Evolutionary conservation across 257 asterid genomes (phyloP).

Genomic region (Parsonsia alboflavescens): DNA sequence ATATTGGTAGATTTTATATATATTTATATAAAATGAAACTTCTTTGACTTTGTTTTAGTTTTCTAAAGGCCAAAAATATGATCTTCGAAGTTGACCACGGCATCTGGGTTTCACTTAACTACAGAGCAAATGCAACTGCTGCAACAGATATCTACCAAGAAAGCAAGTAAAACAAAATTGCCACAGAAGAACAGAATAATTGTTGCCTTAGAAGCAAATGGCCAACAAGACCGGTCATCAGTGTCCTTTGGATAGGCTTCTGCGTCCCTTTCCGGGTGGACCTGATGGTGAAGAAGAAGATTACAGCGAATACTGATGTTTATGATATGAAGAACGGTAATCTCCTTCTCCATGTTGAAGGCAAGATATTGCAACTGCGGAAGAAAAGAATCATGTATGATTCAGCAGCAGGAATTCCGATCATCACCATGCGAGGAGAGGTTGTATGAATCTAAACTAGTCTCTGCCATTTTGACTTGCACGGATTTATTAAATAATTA

Average conservation of each 20-base stretch:
- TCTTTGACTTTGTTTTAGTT: not conserved
- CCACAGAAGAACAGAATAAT: too few species aligned
- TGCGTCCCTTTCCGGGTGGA: slow-evolving; percentile 30
- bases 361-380: slow-evolving; percentile 33
- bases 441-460: too few species aligned
- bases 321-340: slow-evolving; percentile 23
- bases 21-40: not conserved
- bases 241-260: not conserved
- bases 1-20: too few species aligned
- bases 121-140: too few species aligned
- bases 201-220: too few species aligned
- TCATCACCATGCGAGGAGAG: slow-evolving; percentile 17
- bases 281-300: slow-evolving; percentile 25
- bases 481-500: too few species aligned
- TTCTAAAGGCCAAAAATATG: not conserved
- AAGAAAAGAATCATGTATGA: slow-evolving; percentile 33
- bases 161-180: too few species aligned
- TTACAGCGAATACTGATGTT: slow-evolving; percentile 16
- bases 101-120: too few species aligned
- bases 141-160: too few species aligned
- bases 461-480: too few species aligned
- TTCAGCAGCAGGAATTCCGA: slow-evolving; percentile 20
- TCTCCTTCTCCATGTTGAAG: slow-evolving; percentile 32
- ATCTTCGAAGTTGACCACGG: too few species aligned
- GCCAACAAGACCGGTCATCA: slow-evolving; percentile 9